Percentiles rank a stretch among this genome's conserved stretches.
Evolutionary conservation across 2,329 filamentous ascomycete genomes (phyloP).

Genomic region (Meredithiella fracta): DNA sequence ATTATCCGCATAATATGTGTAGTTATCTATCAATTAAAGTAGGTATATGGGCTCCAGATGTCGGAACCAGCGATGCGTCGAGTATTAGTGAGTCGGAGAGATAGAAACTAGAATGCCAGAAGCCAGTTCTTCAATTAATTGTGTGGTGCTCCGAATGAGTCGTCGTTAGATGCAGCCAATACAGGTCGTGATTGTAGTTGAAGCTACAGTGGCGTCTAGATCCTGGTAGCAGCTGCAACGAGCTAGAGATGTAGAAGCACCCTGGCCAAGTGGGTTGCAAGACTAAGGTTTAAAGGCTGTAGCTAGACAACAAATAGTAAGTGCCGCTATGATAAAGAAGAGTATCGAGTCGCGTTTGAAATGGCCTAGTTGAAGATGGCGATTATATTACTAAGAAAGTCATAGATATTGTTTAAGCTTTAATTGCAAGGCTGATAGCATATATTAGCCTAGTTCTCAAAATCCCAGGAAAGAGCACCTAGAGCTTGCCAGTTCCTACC

Average conservation of each 20-base stretch:
- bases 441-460: too few species aligned
- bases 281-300: not conserved
- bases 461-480: too few species aligned
- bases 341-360: too few species aligned
- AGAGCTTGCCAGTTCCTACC: too few species aligned
- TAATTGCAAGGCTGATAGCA: too few species aligned
- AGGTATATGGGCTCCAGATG: not conserved
- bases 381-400: too few species aligned
- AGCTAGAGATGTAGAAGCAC: not conserved
- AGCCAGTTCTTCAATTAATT: not conserved
- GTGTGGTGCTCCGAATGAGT: not conserved
- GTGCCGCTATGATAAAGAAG: too few species aligned
- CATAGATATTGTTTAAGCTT: too few species aligned
- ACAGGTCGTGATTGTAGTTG: not conserved
- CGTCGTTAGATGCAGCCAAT: not conserved
- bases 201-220: constrained; percentile 7
- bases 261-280: not conserved
- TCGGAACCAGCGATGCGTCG: not conserved
- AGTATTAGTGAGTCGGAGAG: not conserved
- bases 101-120: not conserved
- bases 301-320: too few species aligned
- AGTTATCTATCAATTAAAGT: not conserved
- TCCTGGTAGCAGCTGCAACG: not conserved
- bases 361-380: too few species aligned
- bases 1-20: constrained; percentile 12